Evolutionary conservation across 2,329 filamentous ascomycete genomes (phyloP).

Genomic region (Verticillium albo-atrum): DNA sequence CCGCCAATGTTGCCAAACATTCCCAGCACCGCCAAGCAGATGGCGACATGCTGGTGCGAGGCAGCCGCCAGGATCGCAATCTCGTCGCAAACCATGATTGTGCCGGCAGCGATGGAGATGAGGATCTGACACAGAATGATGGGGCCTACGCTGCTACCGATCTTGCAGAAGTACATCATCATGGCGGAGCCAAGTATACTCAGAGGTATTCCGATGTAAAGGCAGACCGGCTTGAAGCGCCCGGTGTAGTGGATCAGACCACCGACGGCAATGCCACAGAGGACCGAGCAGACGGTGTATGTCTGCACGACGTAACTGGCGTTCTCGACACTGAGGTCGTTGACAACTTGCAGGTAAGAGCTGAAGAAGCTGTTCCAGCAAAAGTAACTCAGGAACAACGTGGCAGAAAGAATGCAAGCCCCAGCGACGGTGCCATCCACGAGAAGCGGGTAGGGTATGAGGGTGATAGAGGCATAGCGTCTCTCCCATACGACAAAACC

Average conservation of each 20-base stretch:
- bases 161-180: conserved; percentile 29
- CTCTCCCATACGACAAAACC: conserved; percentile 45
- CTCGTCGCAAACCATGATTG: conserved; percentile 53
- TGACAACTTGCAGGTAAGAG: conserved; percentile 33
- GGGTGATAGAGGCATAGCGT: conserved; percentile 41
- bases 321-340: conserved; percentile 18
- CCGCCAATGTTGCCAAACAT: conserved; percentile 55
- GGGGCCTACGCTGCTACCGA: conserved; percentile 22
- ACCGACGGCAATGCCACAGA: conserved; percentile 32
- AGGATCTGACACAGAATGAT: conserved; percentile 32
- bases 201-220: conserved; percentile 22
- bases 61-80: conserved; percentile 55
- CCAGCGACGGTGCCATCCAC: conserved; percentile 16
- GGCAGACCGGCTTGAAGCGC: conserved; percentile 23
- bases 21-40: conserved; percentile 51
- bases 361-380: conserved; percentile 33
- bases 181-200: conserved; percentile 18
- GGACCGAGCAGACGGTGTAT: conserved; percentile 29
- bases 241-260: conserved; percentile 24
- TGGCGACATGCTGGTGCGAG: conserved; percentile 51
- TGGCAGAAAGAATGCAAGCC: conserved; percentile 14
- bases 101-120: conserved; percentile 33
- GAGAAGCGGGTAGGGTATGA: conserved; percentile 38
- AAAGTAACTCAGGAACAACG: conserved; percentile 20
- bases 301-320: conserved; percentile 24